Conservation (phyloP, 2,329 filamentous ascomycete species). For the Penicillium sp. region DNA sequence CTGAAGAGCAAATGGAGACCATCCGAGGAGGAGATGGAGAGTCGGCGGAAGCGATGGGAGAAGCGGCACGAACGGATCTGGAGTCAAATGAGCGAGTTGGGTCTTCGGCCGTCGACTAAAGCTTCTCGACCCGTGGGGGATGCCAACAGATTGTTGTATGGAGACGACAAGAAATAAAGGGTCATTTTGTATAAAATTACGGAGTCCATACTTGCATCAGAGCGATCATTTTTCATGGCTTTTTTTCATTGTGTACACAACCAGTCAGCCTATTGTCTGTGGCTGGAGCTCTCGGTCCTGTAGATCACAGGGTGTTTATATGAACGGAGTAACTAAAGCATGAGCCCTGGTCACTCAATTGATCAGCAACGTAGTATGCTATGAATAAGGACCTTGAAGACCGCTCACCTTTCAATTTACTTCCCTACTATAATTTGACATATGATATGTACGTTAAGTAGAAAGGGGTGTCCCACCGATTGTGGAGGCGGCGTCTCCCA, state of each 20-base stretch:
- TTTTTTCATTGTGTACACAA: not conserved
- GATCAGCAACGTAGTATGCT: not conserved
- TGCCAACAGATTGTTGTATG: constrained; percentile 23
- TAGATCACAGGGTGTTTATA: not conserved
- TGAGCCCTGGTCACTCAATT: not conserved
- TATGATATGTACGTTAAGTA: not conserved
- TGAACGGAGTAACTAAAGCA: not conserved
- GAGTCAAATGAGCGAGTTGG: constrained; percentile 46
- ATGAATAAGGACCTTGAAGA: not conserved
- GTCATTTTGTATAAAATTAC: not conserved
- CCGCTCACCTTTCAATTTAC: too few species aligned
- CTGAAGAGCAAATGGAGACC: constrained; percentile 56
- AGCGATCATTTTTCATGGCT: not conserved
- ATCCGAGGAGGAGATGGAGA: constrained; percentile 36
- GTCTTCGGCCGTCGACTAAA: constrained; percentile 54
- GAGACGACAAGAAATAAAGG: constrained; percentile 14
- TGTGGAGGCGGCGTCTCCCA: constrained; percentile 12
- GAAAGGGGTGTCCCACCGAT: not conserved
- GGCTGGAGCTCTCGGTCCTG: not conserved
- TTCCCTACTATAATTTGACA: too few species aligned
- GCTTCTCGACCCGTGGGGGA: constrained; percentile 26
- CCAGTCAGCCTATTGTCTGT: not conserved
- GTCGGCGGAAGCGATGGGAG: constrained; percentile 43
- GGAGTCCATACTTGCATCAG: not conserved
- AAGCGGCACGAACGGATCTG: constrained; percentile 45